These are phyloP conservation scores for Rhodotorula sp. DNA, from an alignment of 1,284 basidiomycete species.

Conservation along the genomic window DNA sequence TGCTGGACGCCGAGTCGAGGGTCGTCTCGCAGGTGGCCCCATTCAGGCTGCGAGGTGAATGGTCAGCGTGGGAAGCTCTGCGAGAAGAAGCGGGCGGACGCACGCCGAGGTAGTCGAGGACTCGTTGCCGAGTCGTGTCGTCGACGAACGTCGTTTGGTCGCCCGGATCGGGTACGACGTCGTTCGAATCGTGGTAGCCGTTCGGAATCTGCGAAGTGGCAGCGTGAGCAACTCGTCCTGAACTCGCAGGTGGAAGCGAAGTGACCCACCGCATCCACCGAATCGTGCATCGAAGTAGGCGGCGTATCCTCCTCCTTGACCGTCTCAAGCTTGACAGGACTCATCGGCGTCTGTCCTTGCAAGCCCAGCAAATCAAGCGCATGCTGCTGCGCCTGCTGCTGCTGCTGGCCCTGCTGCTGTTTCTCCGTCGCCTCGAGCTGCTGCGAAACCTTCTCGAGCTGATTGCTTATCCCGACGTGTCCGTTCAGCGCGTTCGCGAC, in stretches of 20 bases:
- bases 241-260: too few species aligned
- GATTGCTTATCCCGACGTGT: constrained; percentile 16
- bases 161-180: constrained; percentile 16
- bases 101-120: constrained; percentile 38
- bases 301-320: constrained; percentile 9
- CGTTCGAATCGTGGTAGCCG: constrained; percentile 10
- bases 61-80: neutral
- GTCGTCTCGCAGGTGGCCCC: constrained; percentile 27
- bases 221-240: too few species aligned
- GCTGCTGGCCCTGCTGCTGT: constrained; percentile 20
- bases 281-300: neutral
- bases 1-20: constrained; percentile 25
- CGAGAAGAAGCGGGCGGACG: neutral
- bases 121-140: constrained; percentile 20
- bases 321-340: constrained; percentile 18
- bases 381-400: constrained; percentile 13
- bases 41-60: constrained; percentile 21
- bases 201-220: neutral
- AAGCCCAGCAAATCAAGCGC: constrained; percentile 4
- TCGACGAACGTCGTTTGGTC: constrained; percentile 35
- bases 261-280: neutral
- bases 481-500: constrained; percentile 4
- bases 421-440: constrained; percentile 22
- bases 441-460: constrained; percentile 30
- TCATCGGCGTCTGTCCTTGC: neutral